These are phyloP conservation scores for Aurinia saxatilis DNA, from an alignment of 345 rosid species.

Conservation along the genomic window DNA sequence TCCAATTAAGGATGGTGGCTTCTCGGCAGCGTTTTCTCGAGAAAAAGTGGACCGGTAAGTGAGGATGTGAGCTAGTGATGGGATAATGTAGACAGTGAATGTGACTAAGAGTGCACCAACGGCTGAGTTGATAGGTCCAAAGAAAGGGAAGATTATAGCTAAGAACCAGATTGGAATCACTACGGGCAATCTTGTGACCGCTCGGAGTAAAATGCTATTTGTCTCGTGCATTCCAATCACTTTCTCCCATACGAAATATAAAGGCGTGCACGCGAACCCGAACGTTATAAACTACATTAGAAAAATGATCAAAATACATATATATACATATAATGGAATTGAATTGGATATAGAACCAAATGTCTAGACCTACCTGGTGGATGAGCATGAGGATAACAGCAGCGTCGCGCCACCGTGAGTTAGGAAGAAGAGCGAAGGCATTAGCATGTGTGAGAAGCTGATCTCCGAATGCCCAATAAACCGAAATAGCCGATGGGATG, in stretches of 20 bases:
- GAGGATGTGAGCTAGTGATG: conserved; percentile 74
- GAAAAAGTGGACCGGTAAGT: conserved; percentile 64
- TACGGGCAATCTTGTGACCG: conserved; percentile 61
- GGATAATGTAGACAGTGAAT: conserved; percentile 88
- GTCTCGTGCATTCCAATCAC: conserved; percentile 74
- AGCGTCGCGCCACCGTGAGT: conserved; percentile 56
- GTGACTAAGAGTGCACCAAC: conserved; percentile 80
- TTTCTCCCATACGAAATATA: conserved; percentile 92
- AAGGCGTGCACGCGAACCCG: conserved; percentile 76
- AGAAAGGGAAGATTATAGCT: conserved; percentile 83
- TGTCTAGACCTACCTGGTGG: conserved; percentile 49
- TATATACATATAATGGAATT: not conserved
- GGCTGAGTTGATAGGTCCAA: conserved; percentile 86
- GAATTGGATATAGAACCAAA: not conserved
- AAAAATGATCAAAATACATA: not conserved
- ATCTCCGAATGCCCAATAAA: conserved; percentile 88
- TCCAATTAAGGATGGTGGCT: conserved; percentile 23
- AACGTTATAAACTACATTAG: conserved; percentile 69
- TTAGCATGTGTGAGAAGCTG: conserved; percentile 66
- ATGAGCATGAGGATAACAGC: conserved; percentile 77
- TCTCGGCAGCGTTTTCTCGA: conserved; percentile 69
- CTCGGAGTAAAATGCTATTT: conserved; percentile 62
- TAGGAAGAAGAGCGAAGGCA: conserved; percentile 71
- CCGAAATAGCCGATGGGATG: conserved; percentile 62
- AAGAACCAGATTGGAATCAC: conserved; percentile 84